A percentile compares a stretch with the other conserved stretches of the same genome.
Evolutionary conservation across 805 yeast species (phyloP).

Genomic region (Wickerhamomyces canadensis): DNA sequence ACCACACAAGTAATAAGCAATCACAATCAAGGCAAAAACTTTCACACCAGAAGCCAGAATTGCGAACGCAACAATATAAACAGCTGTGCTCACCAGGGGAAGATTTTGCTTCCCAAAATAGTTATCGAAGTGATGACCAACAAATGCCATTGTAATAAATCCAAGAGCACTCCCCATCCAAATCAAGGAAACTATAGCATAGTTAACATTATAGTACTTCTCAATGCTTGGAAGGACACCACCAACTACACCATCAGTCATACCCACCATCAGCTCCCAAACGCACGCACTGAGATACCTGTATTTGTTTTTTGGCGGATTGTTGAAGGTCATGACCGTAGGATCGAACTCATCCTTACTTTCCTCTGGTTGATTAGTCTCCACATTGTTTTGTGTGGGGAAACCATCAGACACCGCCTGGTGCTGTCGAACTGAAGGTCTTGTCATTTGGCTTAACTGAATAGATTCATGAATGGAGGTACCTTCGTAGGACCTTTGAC

Average conservation of each 20-base stretch:
- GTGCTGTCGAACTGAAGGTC: no score
- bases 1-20: conserved; percentile 53
- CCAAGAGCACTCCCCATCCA: conserved; percentile 59
- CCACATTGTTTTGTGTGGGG: not conserved
- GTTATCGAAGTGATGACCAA: conserved; percentile 38
- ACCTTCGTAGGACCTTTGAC: no score
- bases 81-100: conserved; percentile 32
- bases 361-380: no score
- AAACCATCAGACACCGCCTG: no score
- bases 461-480: no score
- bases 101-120: conserved; percentile 35
- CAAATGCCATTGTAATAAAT: conserved; percentile 41
- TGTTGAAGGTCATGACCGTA: conserved; percentile 31
- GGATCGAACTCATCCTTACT: not conserved
- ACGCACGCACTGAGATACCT: conserved; percentile 35
- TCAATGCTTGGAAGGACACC: conserved; percentile 53
- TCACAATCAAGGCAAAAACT: conserved; percentile 40
- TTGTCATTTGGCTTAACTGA: no score
- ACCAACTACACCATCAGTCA: conserved; percentile 55
- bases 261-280: conserved; percentile 39
- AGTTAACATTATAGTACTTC: conserved; percentile 38
- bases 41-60: conserved; percentile 41
- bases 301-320: conserved; percentile 39
- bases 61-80: conserved; percentile 36
- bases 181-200: conserved; percentile 48